Base-by-base conservation (phyloP, 2,329 filamentous ascomycete genomes). In the Leptographium lundbergii region DNA sequence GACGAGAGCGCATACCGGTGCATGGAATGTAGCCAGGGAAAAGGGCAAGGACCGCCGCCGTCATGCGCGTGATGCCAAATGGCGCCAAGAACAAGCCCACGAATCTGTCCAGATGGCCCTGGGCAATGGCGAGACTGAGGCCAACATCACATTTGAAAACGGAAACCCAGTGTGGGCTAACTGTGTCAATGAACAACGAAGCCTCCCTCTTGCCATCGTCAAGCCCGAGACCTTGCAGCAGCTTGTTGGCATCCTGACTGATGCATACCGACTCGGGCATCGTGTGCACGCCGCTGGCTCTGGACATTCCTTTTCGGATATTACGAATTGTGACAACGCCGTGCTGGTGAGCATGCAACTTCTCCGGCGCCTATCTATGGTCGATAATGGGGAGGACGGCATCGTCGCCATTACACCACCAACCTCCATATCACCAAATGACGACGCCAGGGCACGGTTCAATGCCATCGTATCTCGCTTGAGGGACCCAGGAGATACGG, bases 251-350 rank as follows among this genome's bases (percentile, higher is more conserved):
- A 59, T 65, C n/a, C 42, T 67, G 13, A 59, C 53, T 14, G 63
- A 67, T 22, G 65, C 66, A 0, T 57, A 60, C 13, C 47, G 24
- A 3, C 61, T 64, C 3, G 47, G 27, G 6, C 61, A 63, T 42
- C 63, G 63, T 1, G 64, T 67, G 2, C 65, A 65, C 2, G 66
- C 66, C 6, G 62, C 67, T 3, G 66, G 66, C 1, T 66, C 66
- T 0, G 66, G 66, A n/a, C 66, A 67, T 56, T 63, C 65, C 4
- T 67, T 67, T 9, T 67, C 66, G 1, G 62, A 67, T 53, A 63
- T 67, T 32, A 64, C 65, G 0, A 34, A 55, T 48, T 58, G 65
- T 1, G 60, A 64, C 22, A 52, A 63, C 29, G 65, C 63, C 10
- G 42, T 67, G 7, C 60, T 67, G 11, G 47, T 67, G 2, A 59